Conservation (phyloP, 2,329 filamentous ascomycete genomes). For the Hypoxylon sp. region DNA sequence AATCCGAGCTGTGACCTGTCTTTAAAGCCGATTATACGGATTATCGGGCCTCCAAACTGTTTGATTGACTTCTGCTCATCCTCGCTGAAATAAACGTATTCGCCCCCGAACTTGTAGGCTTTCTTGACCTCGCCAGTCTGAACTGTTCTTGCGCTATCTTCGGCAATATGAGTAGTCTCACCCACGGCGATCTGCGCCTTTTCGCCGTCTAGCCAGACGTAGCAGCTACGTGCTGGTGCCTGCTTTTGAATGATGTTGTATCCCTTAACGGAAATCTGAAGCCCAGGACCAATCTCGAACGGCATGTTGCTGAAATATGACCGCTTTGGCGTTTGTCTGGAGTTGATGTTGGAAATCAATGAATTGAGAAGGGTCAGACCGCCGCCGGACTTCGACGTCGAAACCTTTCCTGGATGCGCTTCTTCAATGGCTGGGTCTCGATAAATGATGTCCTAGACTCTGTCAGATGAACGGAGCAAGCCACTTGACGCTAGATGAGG, state of each 20-base stretch:
- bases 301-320: conserved; percentile 88
- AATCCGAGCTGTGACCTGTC: conserved; percentile 77
- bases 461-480: conserved; percentile 28
- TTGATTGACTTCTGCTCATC: conserved; percentile 85
- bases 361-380: conserved; percentile 84
- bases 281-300: conserved; percentile 85
- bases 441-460: conserved; percentile 85
- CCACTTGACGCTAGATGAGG: conserved; percentile 38
- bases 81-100: conserved; percentile 85
- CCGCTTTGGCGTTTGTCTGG: conserved; percentile 86
- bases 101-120: conserved; percentile 95
- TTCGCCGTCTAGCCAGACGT: conserved; percentile 90
- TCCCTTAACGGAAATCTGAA: conserved; percentile 92
- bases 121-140: conserved; percentile 87
- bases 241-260: conserved; percentile 91
- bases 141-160: conserved; percentile 80
- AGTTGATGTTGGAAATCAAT: conserved; percentile 88
- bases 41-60: conserved; percentile 83
- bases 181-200: conserved; percentile 82
- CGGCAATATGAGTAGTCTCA: conserved; percentile 79
- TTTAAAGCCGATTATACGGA: conserved; percentile 96
- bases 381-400: conserved; percentile 75
- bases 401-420: conserved; percentile 67
- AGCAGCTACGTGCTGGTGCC: conserved; percentile 82
- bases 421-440: conserved; percentile 79